Base-by-base conservation (phyloP, 2,329 filamentous ascomycete genomes). In the Pyrenochaeta sp. region DNA sequence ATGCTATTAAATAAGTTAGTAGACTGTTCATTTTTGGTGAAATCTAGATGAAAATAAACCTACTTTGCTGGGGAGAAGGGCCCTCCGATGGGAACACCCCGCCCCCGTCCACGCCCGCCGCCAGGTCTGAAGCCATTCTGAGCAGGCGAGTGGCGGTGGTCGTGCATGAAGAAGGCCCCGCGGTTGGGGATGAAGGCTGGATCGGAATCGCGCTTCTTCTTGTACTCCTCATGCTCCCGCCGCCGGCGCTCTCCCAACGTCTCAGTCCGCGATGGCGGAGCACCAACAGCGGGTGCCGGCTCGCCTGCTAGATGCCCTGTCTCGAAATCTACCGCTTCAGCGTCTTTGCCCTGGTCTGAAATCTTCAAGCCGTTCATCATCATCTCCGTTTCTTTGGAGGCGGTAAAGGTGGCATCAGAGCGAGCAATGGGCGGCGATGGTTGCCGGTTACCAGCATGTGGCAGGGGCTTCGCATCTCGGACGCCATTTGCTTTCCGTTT, bases 91-190 rank as follows among this genome's bases (percentile, higher is more conserved):
- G 84, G 81, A 28, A 67, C 71, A 61, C 72, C 67, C 45, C 85
- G 84, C 71, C 86, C 80, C 49, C 88, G 84, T 60, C 85, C 81
- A 37, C 87, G 89, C 77, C 89, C 85, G 32, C 86, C 86, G 43
- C 65, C 59, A 12, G 89, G 86, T 56, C 91, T 85, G 78, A 94
- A 92, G 52, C 90, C 90, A 78, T 93, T 94, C 52, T 89, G 86
- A 65, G 88, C 87, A 44, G 89, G 86, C n/a, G 90, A 90, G 54
- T 90, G 87, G 61, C 92, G 87, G 72, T 95, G 92, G 75, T 98
- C 95, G 78, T 98, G 94, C 87, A 98, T 93, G 81, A 97, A 98
- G 83, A 98, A 98, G 61, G 91, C 90, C 58, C 95, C 95, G 65
- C 94, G 85, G 72, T 96, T 97, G 52, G 95, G 94, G 54, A 97